A percentile compares a stretch with the other conserved stretches of the same genome.
phyloP scores from a whole-genome alignment of 2,329 filamentous ascomycete genomes.

The Orbilia oligospora region DNA sequence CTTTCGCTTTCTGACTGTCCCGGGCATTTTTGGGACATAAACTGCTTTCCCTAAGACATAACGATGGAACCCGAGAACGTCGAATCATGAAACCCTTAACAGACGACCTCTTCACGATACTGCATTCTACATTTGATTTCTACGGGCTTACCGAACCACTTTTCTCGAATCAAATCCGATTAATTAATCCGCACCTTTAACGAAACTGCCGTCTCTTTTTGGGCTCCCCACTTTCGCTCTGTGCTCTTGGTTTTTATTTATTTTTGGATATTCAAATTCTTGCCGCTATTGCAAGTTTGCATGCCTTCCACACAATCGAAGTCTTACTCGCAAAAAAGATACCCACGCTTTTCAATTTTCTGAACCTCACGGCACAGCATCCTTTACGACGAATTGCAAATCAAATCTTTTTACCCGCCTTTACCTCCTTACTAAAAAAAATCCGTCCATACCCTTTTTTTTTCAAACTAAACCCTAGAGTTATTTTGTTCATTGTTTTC shows the following conservation, averaged over 20 bases:
- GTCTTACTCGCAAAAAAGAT: conserved; percentile 8
- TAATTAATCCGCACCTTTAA: conserved; percentile 15
- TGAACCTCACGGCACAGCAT: conserved; percentile 6
- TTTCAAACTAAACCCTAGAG: background rate
- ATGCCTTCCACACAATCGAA: conserved; percentile 1
- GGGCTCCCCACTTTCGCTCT: conserved; percentile 20
- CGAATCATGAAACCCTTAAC: conserved; percentile 49
- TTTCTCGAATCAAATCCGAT: conserved; percentile 40
- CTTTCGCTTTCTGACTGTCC: conserved; percentile 21
- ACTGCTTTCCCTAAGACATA: conserved; percentile 14
- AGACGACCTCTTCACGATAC: conserved; percentile 50
- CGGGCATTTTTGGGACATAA: conserved; percentile 9
- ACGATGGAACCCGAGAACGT: conserved; percentile 35
- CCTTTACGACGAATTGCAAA: conserved; percentile 24
- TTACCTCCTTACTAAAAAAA: conserved; percentile 10
- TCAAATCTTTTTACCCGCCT: conserved; percentile 12
- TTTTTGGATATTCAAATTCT: conserved; percentile 28
- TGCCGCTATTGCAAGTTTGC: conserved; percentile 25
- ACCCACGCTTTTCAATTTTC: conserved; percentile 4
- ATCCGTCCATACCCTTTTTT: background rate
- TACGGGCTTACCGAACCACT: conserved; percentile 33
- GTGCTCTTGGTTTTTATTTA: background rate
- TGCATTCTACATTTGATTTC: conserved; percentile 25
- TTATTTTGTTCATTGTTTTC: background rate
- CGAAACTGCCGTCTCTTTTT: conserved; percentile 27